A percentile compares a stretch with the other conserved stretches of the same genome.
Evolutionary conservation across 441 rosid genomes (phyloP).

Genomic region (Croton laevigatus): DNA sequence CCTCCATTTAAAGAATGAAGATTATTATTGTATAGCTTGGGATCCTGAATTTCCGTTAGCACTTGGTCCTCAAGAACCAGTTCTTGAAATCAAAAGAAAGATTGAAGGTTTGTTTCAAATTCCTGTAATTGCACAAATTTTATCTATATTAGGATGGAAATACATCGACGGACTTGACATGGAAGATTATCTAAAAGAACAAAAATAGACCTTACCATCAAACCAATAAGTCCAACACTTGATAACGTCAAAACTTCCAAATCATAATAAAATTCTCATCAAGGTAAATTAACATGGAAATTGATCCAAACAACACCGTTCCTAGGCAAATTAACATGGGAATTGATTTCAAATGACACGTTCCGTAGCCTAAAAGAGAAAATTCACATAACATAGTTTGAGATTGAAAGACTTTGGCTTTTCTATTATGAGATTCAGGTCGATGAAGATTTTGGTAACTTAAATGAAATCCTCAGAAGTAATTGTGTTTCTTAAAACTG

Average conservation of each 20-base stretch:
- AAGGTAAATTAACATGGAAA: conserved; percentile 42
- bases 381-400: conserved; percentile 60
- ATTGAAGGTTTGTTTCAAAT: conserved; percentile 38
- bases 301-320: conserved; percentile 69
- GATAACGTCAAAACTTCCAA: conserved; percentile 25
- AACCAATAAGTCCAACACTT: conserved; percentile 22
- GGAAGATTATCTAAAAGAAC: conserved; percentile 81
- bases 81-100: conserved; percentile 37
- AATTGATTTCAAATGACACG: too few relatives aligned
- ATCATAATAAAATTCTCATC: conserved; percentile 56
- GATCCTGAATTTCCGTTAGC: conserved; percentile 28
- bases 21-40: conserved; percentile 27
- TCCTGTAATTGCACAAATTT: conserved; percentile 48
- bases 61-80: conserved; percentile 31
- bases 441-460: conserved; percentile 59
- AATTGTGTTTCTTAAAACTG: conserved; percentile 48
- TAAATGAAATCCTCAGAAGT: conserved; percentile 65
- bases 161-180: conserved; percentile 79
- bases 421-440: conserved; percentile 54
- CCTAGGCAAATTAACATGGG: too few relatives aligned
- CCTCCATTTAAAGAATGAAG: conserved; percentile 19
- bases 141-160: conserved; percentile 69
- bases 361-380: conserved; percentile 83
- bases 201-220: conserved; percentile 57
- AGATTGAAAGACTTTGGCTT: conserved; percentile 59